A percentile compares a stretch with the other conserved stretches of the same genome.
Conservation (phyloP, 169 alveolate species). For the Eimeria sp. region DNA sequence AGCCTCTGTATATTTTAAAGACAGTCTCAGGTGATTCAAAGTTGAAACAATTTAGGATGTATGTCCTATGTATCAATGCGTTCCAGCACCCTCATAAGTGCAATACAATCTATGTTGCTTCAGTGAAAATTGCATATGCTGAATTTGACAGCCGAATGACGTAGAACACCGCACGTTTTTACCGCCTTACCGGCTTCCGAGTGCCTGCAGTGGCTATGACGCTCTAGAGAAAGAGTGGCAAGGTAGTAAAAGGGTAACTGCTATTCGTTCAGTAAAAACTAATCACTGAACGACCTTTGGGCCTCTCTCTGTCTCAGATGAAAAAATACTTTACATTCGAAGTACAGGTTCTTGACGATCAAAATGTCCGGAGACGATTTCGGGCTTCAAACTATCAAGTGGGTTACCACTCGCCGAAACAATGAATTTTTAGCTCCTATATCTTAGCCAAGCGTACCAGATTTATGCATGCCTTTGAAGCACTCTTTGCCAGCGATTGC, state of each 20-base stretch:
- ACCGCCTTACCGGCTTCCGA: neutral
- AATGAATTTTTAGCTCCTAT: neutral
- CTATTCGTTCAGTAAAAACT: neutral
- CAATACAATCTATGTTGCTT: neutral
- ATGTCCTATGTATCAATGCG: neutral
- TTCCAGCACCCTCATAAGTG: neutral
- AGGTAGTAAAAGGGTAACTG: neutral
- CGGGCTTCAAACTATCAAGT: constrained; percentile 98
- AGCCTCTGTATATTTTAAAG: constrained; percentile 20
- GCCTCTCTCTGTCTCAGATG: constrained; percentile 85
- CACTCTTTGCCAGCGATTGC: neutral
- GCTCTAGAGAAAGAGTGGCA: neutral
- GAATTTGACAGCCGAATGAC: neutral
- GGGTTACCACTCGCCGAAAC: neutral
- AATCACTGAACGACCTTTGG: neutral
- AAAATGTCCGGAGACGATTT: constrained; percentile 97
- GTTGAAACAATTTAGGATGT: neutral
- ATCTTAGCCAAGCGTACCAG: neutral
- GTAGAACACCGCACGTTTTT: neutral
- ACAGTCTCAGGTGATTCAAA: neutral
- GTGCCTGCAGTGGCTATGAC: neutral
- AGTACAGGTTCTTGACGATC: constrained; percentile 98
- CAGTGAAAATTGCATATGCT: neutral
- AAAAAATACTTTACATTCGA: constrained; percentile 98
- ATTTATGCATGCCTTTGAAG: neutral